Conservation (phyloP, 805 yeast species). For the Sugiyamaella floridensis region DNA sequence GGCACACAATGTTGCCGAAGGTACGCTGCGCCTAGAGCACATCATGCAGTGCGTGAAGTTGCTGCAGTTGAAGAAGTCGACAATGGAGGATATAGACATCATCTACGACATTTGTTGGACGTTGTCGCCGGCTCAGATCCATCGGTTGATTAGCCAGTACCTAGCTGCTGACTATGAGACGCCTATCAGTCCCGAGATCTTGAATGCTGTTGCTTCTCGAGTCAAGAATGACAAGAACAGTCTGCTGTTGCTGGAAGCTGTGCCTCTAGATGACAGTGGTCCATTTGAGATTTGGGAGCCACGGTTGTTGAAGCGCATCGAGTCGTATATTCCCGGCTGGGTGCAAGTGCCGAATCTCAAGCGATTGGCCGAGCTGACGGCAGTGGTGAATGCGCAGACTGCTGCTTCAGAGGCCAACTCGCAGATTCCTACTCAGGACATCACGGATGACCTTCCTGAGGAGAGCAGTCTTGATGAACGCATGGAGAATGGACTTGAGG, state of each 20-base stretch:
- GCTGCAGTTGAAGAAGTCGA: constrained; percentile 83
- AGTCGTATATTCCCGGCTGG: constrained; percentile 85
- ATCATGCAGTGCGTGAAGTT: constrained; percentile 89
- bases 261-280: constrained; percentile 34
- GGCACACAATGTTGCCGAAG: constrained; percentile 84
- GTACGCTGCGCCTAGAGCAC: constrained; percentile 75
- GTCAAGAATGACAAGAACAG: constrained; percentile 35
- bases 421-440: background rate
- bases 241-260: constrained; percentile 34
- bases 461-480: background rate
- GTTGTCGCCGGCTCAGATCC: constrained; percentile 91
- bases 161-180: constrained; percentile 90
- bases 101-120: constrained; percentile 93
- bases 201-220: constrained; percentile 60
- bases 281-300: constrained; percentile 37
- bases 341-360: constrained; percentile 82
- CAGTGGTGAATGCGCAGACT: constrained; percentile 20
- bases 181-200: constrained; percentile 77
- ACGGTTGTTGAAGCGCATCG: constrained; percentile 64
- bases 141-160: constrained; percentile 82
- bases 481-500: background rate
- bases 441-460: background rate
- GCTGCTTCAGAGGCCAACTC: background rate
- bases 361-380: constrained; percentile 70
- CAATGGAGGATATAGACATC: constrained; percentile 82